A percentile compares a stretch with the other conserved stretches of the same genome.
phyloP scores from a whole-genome alignment of 2,329 filamentous ascomycete species.

The Aspergillus pseudotamarii region DNA sequence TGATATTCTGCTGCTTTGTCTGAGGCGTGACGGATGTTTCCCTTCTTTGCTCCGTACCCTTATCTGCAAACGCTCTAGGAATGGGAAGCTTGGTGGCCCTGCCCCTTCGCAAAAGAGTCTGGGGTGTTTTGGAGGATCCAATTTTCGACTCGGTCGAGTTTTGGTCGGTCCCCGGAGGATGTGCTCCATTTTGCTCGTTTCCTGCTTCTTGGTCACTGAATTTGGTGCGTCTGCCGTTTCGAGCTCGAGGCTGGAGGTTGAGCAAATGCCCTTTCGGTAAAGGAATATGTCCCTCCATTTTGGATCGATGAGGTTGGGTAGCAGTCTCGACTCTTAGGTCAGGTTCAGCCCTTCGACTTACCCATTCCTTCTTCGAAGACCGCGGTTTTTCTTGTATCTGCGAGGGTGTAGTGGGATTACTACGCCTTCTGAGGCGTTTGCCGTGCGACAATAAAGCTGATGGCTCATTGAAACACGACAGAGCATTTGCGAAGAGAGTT shows the following conservation, averaged over 20 bases:
- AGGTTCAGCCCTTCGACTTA: constrained; percentile 15
- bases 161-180: neutral
- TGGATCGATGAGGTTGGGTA: constrained; percentile 14
- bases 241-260: constrained; percentile 31
- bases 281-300: constrained; percentile 32
- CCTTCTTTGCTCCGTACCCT: constrained; percentile 18
- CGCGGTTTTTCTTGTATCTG: neutral
- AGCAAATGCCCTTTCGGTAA: constrained; percentile 34
- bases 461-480: constrained; percentile 9
- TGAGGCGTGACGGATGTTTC: constrained; percentile 18
- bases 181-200: constrained; percentile 6
- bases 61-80: constrained; percentile 25
- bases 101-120: constrained; percentile 17
- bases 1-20: constrained; percentile 8
- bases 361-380: constrained; percentile 15
- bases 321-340: constrained; percentile 21
- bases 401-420: neutral
- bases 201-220: constrained; percentile 22
- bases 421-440: constrained; percentile 4
- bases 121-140: constrained; percentile 9
- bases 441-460: neutral
- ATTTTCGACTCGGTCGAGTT: constrained; percentile 10
- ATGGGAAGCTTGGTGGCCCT: constrained; percentile 35
- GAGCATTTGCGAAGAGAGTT: constrained; percentile 3
- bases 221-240: constrained; percentile 13